A percentile compares a stretch with the other conserved stretches of the same genome.
Conservation (phyloP, 2,329 filamentous ascomycete species). For the Clonostachys rosea region DNA sequence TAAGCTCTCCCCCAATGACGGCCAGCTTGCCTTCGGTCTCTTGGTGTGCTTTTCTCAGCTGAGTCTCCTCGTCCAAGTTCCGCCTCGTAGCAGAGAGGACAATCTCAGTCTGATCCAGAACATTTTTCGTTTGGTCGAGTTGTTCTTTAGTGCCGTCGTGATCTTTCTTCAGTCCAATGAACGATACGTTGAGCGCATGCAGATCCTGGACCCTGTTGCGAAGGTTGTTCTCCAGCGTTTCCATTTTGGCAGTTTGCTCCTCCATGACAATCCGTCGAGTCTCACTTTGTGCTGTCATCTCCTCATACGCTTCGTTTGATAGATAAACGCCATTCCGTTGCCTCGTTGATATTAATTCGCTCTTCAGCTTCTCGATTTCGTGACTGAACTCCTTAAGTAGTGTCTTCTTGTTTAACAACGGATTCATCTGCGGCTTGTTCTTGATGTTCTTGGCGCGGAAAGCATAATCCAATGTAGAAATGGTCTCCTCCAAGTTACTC, state of each 20-base stretch:
- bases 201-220: slow-evolving; percentile 93
- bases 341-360: slow-evolving; percentile 85
- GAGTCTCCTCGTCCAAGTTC: slow-evolving; percentile 72
- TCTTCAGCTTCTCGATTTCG: slow-evolving; percentile 93
- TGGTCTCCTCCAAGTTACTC: slow-evolving; percentile 94
- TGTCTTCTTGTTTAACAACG: slow-evolving; percentile 88
- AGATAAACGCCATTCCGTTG: slow-evolving; percentile 95
- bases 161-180: slow-evolving; percentile 85
- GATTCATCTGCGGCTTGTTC: slow-evolving; percentile 95
- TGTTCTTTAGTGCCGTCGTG: slow-evolving; percentile 70
- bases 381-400: slow-evolving; percentile 82
- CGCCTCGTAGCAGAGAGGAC: slow-evolving; percentile 74
- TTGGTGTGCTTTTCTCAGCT: slow-evolving; percentile 78
- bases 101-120: slow-evolving; percentile 84
- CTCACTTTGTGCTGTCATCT: slow-evolving; percentile 88
- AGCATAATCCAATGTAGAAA: slow-evolving; percentile 95
- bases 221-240: slow-evolving; percentile 85
- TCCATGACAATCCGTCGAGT: slow-evolving; percentile 87
- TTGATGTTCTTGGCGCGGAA: slow-evolving; percentile 98
- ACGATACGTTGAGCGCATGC: slow-evolving; percentile 78
- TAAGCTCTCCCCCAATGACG: slow-evolving; percentile 67
- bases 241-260: slow-evolving; percentile 87
- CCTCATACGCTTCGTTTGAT: slow-evolving; percentile 82
- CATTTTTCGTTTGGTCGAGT: slow-evolving; percentile 74
- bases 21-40: slow-evolving; percentile 76